Evolutionary conservation across 192 early-diverging fungal species (phyloP).

Genomic region (Endogone sp.): DNA sequence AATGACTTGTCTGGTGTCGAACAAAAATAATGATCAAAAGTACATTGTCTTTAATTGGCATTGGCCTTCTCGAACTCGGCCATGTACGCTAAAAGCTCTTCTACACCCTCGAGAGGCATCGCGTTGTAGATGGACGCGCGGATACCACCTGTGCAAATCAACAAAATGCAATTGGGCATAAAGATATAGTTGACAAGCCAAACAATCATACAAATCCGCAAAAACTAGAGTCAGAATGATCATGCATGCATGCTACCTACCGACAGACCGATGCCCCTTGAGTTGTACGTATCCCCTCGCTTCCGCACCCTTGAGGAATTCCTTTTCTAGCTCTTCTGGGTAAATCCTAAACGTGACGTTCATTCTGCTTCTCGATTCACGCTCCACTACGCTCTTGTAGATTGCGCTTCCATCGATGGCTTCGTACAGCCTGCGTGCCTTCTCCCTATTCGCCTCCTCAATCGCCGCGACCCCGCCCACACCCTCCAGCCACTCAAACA

Average conservation of each 20-base stretch:
- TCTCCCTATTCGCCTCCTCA: conserved; percentile 60
- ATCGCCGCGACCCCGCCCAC: conserved; percentile 70
- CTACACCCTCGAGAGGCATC: conserved; percentile 78
- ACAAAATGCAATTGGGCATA: background rate
- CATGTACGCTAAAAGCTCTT: conserved; percentile 77
- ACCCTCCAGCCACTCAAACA: conserved; percentile 78
- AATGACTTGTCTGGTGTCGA: too few relatives aligned
- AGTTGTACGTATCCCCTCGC: conserved; percentile 79
- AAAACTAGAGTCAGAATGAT: background rate
- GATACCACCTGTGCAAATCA: conserved; percentile 67
- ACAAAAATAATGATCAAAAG: too few relatives aligned
- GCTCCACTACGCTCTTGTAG: conserved; percentile 64
- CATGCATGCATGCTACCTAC: conserved; percentile 25
- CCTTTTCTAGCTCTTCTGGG: conserved; percentile 67
- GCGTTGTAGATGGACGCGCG: conserved; percentile 95
- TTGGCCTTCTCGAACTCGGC: conserved; percentile 70
- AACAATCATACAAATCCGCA: background rate
- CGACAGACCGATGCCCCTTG: conserved; percentile 92
- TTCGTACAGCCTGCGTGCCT: conserved; percentile 67
- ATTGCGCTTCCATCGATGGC: conserved; percentile 64
- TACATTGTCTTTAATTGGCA: conserved; percentile 15
- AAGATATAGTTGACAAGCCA: background rate
- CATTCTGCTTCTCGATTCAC: conserved; percentile 72
- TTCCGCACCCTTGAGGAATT: conserved; percentile 81
- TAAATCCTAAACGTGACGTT: conserved; percentile 85